Evolutionary conservation across 768 basidiomycete genomes (phyloP), one percentile per base, ranked within the genome.

Genomic region (Termitomyces sp.): DNA sequence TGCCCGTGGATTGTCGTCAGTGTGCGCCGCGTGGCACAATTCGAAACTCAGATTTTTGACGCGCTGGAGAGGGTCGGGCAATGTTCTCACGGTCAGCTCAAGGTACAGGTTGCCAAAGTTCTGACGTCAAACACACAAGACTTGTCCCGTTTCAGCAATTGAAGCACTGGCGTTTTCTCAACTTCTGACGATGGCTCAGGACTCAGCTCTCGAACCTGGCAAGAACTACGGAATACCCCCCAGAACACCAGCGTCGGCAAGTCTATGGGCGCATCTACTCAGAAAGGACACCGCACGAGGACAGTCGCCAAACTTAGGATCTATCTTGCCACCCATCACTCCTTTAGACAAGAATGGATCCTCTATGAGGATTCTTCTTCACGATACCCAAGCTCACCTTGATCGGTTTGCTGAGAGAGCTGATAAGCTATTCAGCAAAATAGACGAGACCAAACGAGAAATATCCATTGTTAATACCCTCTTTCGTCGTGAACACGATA

Each of bases 371-470:
- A 78, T 90, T 62, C 77, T 90, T 13, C 72, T 91, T 22, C 82
- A 90, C 61, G 89, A 90, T 66, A 89, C 87, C 0, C 87, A 89
- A 56, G 81, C 79, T 22, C 82, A 85, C 60, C 76, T 90, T 36
- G 87, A 91, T 69, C 81, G 74, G 62, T 90, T 90, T 58, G 81
- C 85, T 0, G 72, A 72, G 7, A 77, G 79, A 31, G 80, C 85
- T 15, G 83, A 81, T 44, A 70, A 70, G n/a, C 74, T 90, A 24
- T 69, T 81, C 1, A 68, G 69, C 12, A 76, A 72, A 33, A 75
- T 87, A 13, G 80, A 83, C 15, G 75, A 81, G 33, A 75, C 83
- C 26, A 79, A 77, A 60, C 68, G 72, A 6, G 84, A 87, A 62
- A 76, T 89, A 31, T 70, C 75, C 24, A 70, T 74, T 6, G 77